phyloP scores from a whole-genome alignment of 129 eudicot species.

The Oenanthe sinensis region DNA sequence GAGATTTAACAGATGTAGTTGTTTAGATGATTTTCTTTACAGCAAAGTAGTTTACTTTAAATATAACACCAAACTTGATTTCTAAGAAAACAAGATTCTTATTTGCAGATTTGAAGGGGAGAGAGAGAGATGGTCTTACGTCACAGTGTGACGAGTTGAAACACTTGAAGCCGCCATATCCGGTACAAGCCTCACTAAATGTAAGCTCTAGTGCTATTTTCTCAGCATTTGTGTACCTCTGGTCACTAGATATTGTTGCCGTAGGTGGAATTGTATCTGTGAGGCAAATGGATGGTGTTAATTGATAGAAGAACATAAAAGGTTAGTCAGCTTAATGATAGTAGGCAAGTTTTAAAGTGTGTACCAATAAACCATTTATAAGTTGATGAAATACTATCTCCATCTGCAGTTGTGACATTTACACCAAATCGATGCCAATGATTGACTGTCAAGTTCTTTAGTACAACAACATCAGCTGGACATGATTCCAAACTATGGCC shows the following conservation, averaged over 20 bases:
- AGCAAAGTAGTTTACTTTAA: background rate
- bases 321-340: background rate
- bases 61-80: background rate
- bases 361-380: constrained; percentile 18
- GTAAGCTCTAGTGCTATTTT: background rate
- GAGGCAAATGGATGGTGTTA: background rate
- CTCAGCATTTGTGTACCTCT: constrained; percentile 3
- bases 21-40: background rate
- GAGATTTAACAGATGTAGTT: background rate
- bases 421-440: constrained; percentile 10
- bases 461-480: constrained; percentile 10
- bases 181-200: constrained; percentile 8
- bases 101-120: too few relatives aligned
- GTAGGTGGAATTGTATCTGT: constrained; percentile 10
- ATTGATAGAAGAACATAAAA: background rate
- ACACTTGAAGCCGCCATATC: background rate
- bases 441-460: constrained; percentile 10
- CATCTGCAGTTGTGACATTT: constrained; percentile 8
- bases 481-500: constrained; percentile 10
- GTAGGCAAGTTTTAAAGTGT: background rate
- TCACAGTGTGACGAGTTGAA: constrained; percentile 6
- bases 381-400: constrained; percentile 3
- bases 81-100: background rate
- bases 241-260: constrained; percentile 1
- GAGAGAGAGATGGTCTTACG: background rate